Evolutionary conservation across 345 rosid species (phyloP).

Genomic region (Crucihimalaya himalaica): DNA sequence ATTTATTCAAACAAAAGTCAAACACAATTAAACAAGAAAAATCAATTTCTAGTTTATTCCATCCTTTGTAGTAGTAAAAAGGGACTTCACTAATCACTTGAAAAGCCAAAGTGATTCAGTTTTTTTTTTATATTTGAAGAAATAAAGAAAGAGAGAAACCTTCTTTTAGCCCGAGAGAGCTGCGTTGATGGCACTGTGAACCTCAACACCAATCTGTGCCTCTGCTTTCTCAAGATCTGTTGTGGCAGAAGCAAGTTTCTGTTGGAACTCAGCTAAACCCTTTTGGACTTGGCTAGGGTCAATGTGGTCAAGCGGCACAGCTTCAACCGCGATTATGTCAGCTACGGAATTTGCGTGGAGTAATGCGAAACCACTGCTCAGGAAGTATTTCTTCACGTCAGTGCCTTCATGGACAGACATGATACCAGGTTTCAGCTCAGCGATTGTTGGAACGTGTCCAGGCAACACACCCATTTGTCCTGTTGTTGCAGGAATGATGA

Average conservation of each 20-base stretch:
- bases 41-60: constrained; percentile 34
- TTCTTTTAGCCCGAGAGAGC: constrained; percentile 55
- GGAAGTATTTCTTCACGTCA: constrained; percentile 65
- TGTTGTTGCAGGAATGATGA: constrained; percentile 85
- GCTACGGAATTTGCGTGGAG: constrained; percentile 82
- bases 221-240: constrained; percentile 84
- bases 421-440: constrained; percentile 88
- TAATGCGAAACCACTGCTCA: constrained; percentile 90
- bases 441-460: constrained; percentile 80
- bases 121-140: background rate
- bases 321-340: constrained; percentile 73
- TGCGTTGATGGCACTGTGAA: constrained; percentile 73
- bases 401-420: constrained; percentile 88
- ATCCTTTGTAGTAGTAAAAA: constrained; percentile 25
- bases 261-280: constrained; percentile 80
- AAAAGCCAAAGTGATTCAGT: constrained; percentile 28
- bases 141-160: constrained; percentile 19
- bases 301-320: constrained; percentile 69
- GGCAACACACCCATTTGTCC: constrained; percentile 97
- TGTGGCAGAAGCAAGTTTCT: constrained; percentile 71
- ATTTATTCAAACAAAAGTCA: constrained; percentile 34
- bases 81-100: constrained; percentile 32
- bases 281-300: constrained; percentile 76
- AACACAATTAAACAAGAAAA: constrained; percentile 28
- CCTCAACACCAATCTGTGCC: constrained; percentile 83